Conservation (phyloP, 331 rosid genomes). For the Malus hybrid region DNA sequence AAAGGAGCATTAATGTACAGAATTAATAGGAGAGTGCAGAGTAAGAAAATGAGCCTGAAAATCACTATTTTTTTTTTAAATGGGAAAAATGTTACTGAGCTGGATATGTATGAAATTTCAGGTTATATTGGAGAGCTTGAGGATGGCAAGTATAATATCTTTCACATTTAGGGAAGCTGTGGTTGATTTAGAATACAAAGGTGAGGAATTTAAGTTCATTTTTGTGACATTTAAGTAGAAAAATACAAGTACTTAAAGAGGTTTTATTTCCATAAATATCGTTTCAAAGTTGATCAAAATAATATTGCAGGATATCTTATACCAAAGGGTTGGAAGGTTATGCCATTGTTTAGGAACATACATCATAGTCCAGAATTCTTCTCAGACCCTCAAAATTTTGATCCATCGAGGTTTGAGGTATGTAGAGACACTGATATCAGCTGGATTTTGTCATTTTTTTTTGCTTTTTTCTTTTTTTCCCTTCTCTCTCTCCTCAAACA, state of each 20-base stretch:
- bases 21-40: too few species aligned
- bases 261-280: background rate
- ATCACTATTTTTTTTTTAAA: too few species aligned
- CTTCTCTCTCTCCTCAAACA: background rate
- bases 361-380: conserved; percentile 82
- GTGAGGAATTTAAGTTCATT: conserved; percentile 25
- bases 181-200: conserved; percentile 74
- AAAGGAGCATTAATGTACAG: too few species aligned
- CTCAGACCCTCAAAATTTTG: conserved; percentile 64
- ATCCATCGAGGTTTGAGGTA: conserved; percentile 92
- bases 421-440: background rate
- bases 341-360: conserved; percentile 93
- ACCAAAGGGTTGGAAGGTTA: conserved; percentile 97
- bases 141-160: conserved; percentile 90
- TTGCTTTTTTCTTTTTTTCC: background rate
- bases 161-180: conserved; percentile 87
- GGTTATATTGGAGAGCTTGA: conserved; percentile 82
- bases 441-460: background rate
- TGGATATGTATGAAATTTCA: conserved; percentile 21
- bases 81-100: background rate
- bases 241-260: background rate
- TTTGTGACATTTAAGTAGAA: background rate
- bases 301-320: conserved; percentile 61
- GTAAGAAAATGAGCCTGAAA: too few species aligned
- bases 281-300: background rate